Evolutionary conservation across 495 filamentous ascomycete species (phyloP), one percentile per base, ranked within the genome.

Genomic region (Talaromyces proteolyticus): DNA sequence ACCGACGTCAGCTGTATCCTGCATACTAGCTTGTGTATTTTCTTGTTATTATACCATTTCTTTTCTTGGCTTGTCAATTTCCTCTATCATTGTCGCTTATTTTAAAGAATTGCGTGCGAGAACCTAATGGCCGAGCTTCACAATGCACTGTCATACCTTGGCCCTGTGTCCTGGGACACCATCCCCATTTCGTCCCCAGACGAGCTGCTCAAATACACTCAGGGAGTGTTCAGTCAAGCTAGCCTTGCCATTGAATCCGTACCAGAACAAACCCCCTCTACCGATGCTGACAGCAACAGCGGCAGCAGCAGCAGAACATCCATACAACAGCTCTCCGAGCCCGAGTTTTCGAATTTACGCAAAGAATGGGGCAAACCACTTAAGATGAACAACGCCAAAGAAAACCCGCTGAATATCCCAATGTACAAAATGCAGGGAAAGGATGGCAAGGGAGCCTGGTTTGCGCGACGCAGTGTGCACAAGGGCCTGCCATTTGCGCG

Each of bases 361-460:
- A 85, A 87, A 47, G 77, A 88, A 73, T 97, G 92, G 92, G 78
- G 82, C 42, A 95, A 93, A 57, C 86, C 88, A 8, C 65, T 89
- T 54, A 94, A 90, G 62, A 57, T 91, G 44, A 74, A 66, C 23
- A 61, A 53, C 17, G 57, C 74, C 0, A 82, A 76, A 53, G 85
- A 92, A 6, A 95, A 93, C 56, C 89, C 88, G 5, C 68, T 89
- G 10, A 82, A 77, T 0, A 79, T 96, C 16, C 68, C 74, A 19
- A 79, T 96, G 11, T 95, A 90, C 67, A 96, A 94, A 61, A 70
- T 93, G 21, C 63, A 72, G 0, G 81, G 85, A 0, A 81, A 84
- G 49, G 93, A 96, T 58, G 86, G 90, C 2, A 84, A 84, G 42
- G 93, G 92, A 0, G 74, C 81, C 3, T 97, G 92, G 92, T 97